Base-by-base conservation (phyloP, 2,329 filamentous ascomycete genomes). In the Geosmithia flava region DNA sequence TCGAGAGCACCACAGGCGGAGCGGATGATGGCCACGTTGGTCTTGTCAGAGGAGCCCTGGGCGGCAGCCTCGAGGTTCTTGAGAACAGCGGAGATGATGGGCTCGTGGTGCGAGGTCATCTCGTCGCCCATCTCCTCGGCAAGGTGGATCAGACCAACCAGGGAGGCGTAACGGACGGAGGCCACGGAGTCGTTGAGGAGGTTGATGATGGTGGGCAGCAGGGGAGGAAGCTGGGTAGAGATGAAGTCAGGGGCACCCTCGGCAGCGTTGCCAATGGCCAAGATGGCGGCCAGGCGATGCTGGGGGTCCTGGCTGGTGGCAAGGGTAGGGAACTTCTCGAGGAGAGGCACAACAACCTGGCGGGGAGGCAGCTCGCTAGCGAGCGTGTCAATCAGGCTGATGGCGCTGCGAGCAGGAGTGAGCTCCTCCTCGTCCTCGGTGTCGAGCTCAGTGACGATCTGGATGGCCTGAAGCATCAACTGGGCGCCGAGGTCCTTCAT, bases 171-270 rank as follows among this genome's bases (percentile, higher is more conserved):
- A 51, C 93, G 82, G 50, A 98, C 93, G 57, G 82, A 81, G 55
- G 81, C 75, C 55, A 94, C 86, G n/a, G 78, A 72, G 61, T 98
- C 93, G 61, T 88, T 76, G 40, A 98, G 79, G 8, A 97, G 76
- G 59, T 80, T 81, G 50, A 96, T 75, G 50, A 97, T 81, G 56
- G 87, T 75, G 45, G 93, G 93, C 63, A 97, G 80, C 55, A 97
- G 85, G 54, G 84, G 78, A 59, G 84, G 76, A 53, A 97, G 79
- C 68, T 98, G 93, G 19, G 90, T 95, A 53, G 87, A 88, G 60
- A 97, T 89, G 68, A 97, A 98, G 65, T 98, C 93, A 16, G 93
- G 93, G 29, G 93, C 91, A 57, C 93, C 93, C 72, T 97, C 93
- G 47, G 95, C 91, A 57, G 87, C 91, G 72, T 91, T 94, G 51